Evolutionary conservation across 495 filamentous ascomycete genomes (phyloP).

Genomic region (Neurospora sp.): DNA sequence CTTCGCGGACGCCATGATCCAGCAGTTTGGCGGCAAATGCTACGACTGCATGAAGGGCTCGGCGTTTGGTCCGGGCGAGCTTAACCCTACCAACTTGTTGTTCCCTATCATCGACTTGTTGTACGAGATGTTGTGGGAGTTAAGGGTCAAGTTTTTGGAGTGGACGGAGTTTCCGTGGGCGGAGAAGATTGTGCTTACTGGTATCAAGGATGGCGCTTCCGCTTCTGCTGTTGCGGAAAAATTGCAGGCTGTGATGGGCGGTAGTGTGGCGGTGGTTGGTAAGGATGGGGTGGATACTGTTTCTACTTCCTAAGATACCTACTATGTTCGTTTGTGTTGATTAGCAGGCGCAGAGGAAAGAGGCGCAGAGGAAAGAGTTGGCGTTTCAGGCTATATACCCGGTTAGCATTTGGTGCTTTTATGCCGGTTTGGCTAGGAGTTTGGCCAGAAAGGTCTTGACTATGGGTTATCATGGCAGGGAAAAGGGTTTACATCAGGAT

Average conservation of each 20-base stretch:
- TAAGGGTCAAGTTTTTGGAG: neutral
- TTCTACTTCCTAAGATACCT: neutral
- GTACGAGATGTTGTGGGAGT: neutral
- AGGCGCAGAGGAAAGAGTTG: neutral
- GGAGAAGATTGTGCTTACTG: neutral
- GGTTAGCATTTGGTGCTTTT: neutral
- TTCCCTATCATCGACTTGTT: constrained; percentile 7
- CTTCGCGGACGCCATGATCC: neutral
- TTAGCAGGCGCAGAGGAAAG: neutral
- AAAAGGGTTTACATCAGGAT: neutral
- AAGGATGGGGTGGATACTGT: neutral
- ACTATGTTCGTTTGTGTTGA: neutral
- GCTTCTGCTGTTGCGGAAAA: neutral
- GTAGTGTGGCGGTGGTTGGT: neutral
- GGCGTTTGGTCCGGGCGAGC: neutral
- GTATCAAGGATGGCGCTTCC: neutral
- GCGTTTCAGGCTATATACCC: neutral
- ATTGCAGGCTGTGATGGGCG: neutral
- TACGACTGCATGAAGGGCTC: neutral
- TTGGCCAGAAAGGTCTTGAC: too few relatives aligned
- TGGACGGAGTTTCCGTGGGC: neutral
- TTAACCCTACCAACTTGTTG: constrained; percentile 1
- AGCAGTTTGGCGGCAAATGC: neutral
- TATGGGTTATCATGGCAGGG: neutral
- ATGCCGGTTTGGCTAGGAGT: neutral